phyloP scores from a whole-genome alignment of 176 grass and related monocot genomes.

The Triticum dicoccoides region DNA sequence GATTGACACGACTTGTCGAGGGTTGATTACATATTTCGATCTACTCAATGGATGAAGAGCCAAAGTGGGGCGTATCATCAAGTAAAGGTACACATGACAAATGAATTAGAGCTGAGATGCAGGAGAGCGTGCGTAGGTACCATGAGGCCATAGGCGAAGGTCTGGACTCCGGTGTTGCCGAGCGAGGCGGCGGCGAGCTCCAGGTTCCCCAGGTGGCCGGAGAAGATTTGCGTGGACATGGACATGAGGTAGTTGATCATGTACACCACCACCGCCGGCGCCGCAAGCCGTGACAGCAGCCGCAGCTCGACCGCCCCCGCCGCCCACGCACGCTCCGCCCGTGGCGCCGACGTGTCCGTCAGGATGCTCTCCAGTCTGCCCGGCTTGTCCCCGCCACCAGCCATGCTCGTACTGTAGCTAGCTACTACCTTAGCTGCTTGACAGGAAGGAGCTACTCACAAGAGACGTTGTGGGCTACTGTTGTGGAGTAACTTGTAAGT shows the following conservation, averaged over 20 bases:
- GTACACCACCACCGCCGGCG: slow-evolving; percentile 54
- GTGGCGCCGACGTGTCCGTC: background rate
- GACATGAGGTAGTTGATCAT: slow-evolving; percentile 71
- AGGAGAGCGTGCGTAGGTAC: background rate
- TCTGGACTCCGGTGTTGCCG: slow-evolving; percentile 64
- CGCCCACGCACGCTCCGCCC: slow-evolving; percentile 10
- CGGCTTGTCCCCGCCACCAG: background rate
- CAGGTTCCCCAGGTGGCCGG: slow-evolving; percentile 61
- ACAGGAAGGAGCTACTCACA: no score
- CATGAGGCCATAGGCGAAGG: slow-evolving; percentile 69
- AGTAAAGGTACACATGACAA: no score
- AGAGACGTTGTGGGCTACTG: no score
- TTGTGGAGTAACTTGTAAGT: no score
- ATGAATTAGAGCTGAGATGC: no score
- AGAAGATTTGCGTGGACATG: slow-evolving; percentile 62
- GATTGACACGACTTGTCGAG: no score
- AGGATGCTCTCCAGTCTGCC: slow-evolving; percentile 45
- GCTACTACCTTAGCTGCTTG: no score
- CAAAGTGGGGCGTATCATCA: no score
- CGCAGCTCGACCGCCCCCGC: slow-evolving; percentile 17
- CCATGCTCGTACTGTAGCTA: no score
- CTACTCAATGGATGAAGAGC: no score
- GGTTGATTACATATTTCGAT: no score
- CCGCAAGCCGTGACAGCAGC: slow-evolving; percentile 43
- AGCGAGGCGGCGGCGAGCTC: slow-evolving; percentile 63